Evolutionary conservation across 2,329 filamentous ascomycete species (phyloP).

Genomic region (Epichloe coenophiala): DNA sequence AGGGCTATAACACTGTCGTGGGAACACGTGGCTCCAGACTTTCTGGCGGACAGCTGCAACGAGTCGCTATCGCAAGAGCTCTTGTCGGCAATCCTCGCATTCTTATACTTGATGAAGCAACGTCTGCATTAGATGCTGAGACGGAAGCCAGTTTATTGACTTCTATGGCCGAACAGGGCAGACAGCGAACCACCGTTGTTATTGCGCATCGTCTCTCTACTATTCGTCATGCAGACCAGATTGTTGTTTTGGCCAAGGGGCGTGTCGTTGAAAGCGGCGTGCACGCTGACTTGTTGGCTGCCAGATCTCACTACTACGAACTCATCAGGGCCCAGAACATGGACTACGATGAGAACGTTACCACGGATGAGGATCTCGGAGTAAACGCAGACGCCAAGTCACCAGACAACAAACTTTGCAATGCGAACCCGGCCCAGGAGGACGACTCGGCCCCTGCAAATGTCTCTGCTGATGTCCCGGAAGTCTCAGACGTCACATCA

Average conservation of each 20-base stretch:
- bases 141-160: constrained; percentile 21
- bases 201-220: constrained; percentile 46
- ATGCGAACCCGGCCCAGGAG: background rate
- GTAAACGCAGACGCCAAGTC: background rate
- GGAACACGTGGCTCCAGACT: constrained; percentile 5
- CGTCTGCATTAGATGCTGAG: constrained; percentile 6
- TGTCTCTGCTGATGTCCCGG: background rate
- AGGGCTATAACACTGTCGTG: constrained; percentile 8
- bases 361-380: background rate
- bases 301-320: background rate
- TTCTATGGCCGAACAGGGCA: background rate
- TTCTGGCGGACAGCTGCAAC: constrained; percentile 8
- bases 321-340: constrained; percentile 39
- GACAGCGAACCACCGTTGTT: constrained; percentile 35
- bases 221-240: constrained; percentile 43
- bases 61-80: constrained; percentile 8
- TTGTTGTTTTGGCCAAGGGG: constrained; percentile 46
- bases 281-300: constrained; percentile 39
- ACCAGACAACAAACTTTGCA: background rate
- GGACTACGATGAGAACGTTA: background rate
- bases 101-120: constrained; percentile 9
- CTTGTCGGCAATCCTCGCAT: constrained; percentile 12
- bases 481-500: background rate
- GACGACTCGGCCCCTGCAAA: constrained; percentile 12
- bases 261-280: constrained; percentile 43